A percentile compares a stretch with the other conserved stretches of the same genome.
Evolutionary conservation across 2,329 filamentous ascomycete genomes (phyloP).

Genomic region (Colletotrichum sp.): DNA sequence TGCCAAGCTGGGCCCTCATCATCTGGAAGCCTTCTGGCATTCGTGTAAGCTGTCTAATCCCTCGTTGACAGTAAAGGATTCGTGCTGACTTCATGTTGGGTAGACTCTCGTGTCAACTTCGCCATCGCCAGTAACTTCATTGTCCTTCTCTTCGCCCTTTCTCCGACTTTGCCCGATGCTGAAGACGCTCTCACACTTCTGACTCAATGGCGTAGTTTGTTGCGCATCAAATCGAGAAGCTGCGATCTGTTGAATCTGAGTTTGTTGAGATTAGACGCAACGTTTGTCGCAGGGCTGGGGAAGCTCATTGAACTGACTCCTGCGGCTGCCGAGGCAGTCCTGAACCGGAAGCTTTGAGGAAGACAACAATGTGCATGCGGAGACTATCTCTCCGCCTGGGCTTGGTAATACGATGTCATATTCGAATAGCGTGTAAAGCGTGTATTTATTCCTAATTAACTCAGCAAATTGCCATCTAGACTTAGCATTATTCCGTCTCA

Average conservation of each 20-base stretch:
- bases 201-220: neutral
- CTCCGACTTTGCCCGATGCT: neutral
- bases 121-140: conserved; percentile 13
- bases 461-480: fast-evolving
- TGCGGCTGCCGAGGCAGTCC: neutral
- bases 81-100: fast-evolving
- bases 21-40: conserved; percentile 12
- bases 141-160: neutral
- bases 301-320: conserved; percentile 1
- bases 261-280: neutral
- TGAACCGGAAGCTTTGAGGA: neutral
- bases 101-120: conserved; percentile 14
- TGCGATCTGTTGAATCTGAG: conserved; percentile 7
- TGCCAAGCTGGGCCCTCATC: neutral
- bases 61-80: fast-evolving
- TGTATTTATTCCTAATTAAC: fast-evolving
- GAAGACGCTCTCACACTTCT: neutral
- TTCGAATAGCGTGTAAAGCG: neutral
- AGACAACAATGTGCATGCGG: fast-evolving
- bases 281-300: conserved; percentile 8
- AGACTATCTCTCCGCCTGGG: fast-evolving
- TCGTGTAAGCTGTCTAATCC: neutral
- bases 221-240: conserved; percentile 15
- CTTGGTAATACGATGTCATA: neutral
- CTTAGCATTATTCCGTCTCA: neutral